These are phyloP conservation scores for Phytopythium kandeliae DNA, from an alignment of 352 stramenopile species.

Conservation along the genomic window DNA sequence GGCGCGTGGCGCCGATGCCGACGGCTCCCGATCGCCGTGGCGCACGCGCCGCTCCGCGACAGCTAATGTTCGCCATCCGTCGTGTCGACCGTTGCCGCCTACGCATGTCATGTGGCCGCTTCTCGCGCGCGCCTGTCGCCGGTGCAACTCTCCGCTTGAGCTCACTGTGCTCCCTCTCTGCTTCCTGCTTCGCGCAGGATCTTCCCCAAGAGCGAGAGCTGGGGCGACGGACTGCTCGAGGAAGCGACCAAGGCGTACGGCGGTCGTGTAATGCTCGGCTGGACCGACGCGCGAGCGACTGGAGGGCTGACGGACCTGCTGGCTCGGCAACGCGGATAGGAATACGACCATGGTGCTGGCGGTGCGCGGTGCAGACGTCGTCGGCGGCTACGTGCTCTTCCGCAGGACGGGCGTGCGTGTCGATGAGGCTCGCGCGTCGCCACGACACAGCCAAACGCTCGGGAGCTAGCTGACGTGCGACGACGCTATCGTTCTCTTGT, in stretches of 20 bases:
- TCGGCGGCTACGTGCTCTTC: constrained; percentile 41
- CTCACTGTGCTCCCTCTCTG: constrained; percentile 1
- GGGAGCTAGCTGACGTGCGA: not conserved
- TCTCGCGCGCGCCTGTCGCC: too few relatives aligned
- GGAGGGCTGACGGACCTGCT: too few relatives aligned
- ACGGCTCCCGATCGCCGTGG: too few relatives aligned
- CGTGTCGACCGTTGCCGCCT: not conserved
- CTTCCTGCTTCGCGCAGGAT: constrained; percentile 11
- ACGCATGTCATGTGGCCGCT: not conserved
- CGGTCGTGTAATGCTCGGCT: too few relatives aligned
- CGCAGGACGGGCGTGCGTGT: constrained; percentile 28
- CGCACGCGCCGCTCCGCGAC: too few relatives aligned
- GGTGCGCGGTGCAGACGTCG: constrained; percentile 9
- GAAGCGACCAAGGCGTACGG: constrained; percentile 19
- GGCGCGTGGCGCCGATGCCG: too few relatives aligned
- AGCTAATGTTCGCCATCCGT: constrained; percentile 16
- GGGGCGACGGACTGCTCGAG: constrained; percentile 23
- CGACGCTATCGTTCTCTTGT: not conserved
- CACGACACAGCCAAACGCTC: not conserved
- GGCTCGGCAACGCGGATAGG: constrained; percentile 3
- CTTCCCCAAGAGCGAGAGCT: constrained; percentile 37
- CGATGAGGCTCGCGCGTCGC: not conserved
- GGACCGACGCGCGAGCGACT: not conserved
- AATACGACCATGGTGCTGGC: constrained; percentile 37
- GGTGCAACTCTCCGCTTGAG: constrained; percentile 4